Base-by-base conservation (phyloP, 108 stramenopile genomes). In the Skeletonema potamos region DNA sequence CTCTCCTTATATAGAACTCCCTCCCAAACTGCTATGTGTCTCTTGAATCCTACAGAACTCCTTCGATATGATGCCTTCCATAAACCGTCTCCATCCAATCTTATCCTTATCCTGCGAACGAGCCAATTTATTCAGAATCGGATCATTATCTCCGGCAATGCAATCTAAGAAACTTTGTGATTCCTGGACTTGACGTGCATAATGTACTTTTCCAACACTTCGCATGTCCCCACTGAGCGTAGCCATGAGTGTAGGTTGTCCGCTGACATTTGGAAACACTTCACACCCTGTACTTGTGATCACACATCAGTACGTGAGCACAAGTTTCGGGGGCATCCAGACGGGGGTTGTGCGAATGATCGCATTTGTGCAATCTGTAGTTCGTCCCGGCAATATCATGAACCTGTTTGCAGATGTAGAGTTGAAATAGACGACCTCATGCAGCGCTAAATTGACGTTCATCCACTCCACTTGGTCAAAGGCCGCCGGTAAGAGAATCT, bases 81-180 rank as follows among this genome's bases (percentile, higher is more conserved):
- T 69, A 28, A 69, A 69, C 20, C 68, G 22, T 4, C 68, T 27
- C 68, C 68, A 69, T 13, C 68, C 68, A 36, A 69, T 58, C n/a
- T n/a, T n/a, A n/a, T n/a, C n/a, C 27, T 41, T 43, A 41, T 69
- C 68, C n/a, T 69, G 68, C 3, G 12, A 27, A 5, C 4, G 3
- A 13, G 56, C 57, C 54, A 69, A 30, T 5, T 22, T 27, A 6
- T 26, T 32, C 4, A 58, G 34, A 1, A 4, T 0, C 26, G n/a
- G 12, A 13, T 24, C 6, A 36, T 3, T 6, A 32, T 10, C 3
- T 5, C 15, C 22, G 22, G 33, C 26, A 48, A 58, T 32, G 27
- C 58, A 22, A 27, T 58, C 58, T 13, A 46, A 2, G 0, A 46
- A 18, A 27, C 44, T 36, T 44, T 1, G 17, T 13, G 5, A 1